Base-by-base conservation (phyloP, 495 filamentous ascomycete genomes). In the Amniculicola lignicola region DNA sequence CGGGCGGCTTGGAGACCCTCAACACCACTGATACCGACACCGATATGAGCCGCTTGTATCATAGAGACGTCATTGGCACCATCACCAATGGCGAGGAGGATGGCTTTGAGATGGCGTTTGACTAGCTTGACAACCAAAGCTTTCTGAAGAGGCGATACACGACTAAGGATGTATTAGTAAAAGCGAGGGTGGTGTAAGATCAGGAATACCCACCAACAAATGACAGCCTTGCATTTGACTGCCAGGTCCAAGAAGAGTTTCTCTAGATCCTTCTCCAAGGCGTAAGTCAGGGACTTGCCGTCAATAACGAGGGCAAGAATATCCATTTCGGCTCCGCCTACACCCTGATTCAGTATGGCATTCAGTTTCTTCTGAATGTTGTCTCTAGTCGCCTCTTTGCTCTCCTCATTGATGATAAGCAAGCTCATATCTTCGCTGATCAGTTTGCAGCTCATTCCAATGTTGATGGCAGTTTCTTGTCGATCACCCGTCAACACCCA, bases 401-500 rank as follows among this genome's bases (percentile, higher is more conserved):
- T 79, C 46, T 96, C 90, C 66, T 99, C 92, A 63, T 99, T 99
- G 64, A 99, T 78, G 67, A 99, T 95, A 46, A 99, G 75, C 11
- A 99, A 77, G 51, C 91, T 95, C 94, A 99, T 99, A 59, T 99
- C 94, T 69, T 99, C 94, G 41, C 90, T 95, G 39, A 99, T 90
- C 21, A 99, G 79, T 74, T 96, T 97, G 72, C 94, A 99, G 65
- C 89, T 95, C 94, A 99, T 99, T 52, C 94, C 94, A 64, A 99
- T 99, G 66, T 99, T 99, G 75, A 99, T 99, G 43, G 94, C 94
- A 41, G 94, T 99, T 69, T 99, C 94, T 69, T 99, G 94, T 65
- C 94, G 80, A 75, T 99, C 94, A 64, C 94, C 94, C 33, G 94
- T 99, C 69, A 99, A 72, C 18, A 99, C 94, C 93, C 94, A 99